phyloP scores from a whole-genome alignment of 164 flowering plant species.

The Sextonia rubra region DNA sequence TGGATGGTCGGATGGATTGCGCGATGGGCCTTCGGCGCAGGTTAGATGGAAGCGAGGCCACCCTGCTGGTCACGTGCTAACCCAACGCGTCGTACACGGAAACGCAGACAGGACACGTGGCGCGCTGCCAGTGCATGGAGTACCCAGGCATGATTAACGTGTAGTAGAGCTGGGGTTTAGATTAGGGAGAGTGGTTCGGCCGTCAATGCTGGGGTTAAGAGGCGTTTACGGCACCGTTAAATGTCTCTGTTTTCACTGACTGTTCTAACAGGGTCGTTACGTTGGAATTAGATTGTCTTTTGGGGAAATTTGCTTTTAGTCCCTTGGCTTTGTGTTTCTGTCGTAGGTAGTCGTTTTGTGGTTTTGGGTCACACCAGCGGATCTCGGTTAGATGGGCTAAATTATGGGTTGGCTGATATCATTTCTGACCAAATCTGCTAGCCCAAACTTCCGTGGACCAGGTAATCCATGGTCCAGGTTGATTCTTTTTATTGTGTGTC shows the following conservation, averaged over 20 bases:
- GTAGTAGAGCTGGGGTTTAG: not conserved
- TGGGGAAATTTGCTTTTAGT: no score
- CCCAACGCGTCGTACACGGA: not conserved
- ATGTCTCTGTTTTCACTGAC: not conserved
- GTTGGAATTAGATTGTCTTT: no score
- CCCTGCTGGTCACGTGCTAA: not conserved
- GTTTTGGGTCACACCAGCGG: not conserved
- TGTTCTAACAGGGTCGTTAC: not conserved
- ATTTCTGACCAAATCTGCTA: no score
- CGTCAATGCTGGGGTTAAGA: constrained; percentile 2
- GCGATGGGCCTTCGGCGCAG: not conserved
- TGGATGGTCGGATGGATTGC: no score
- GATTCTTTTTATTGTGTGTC: no score
- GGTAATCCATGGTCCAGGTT: no score
- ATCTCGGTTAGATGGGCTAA: no score
- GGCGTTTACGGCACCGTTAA: constrained; percentile 1
- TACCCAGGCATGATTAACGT: not conserved
- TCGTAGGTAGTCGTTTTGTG: not conserved
- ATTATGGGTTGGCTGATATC: no score
- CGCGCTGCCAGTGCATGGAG: not conserved
- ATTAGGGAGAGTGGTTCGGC: not conserved
- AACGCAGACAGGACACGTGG: not conserved
- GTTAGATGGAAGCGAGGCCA: not conserved
- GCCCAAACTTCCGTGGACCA: no score
- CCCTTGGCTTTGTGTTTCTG: not conserved